Base-by-base conservation (phyloP, 2,329 filamentous ascomycete genomes). In the Beauveria sp. region DNA sequence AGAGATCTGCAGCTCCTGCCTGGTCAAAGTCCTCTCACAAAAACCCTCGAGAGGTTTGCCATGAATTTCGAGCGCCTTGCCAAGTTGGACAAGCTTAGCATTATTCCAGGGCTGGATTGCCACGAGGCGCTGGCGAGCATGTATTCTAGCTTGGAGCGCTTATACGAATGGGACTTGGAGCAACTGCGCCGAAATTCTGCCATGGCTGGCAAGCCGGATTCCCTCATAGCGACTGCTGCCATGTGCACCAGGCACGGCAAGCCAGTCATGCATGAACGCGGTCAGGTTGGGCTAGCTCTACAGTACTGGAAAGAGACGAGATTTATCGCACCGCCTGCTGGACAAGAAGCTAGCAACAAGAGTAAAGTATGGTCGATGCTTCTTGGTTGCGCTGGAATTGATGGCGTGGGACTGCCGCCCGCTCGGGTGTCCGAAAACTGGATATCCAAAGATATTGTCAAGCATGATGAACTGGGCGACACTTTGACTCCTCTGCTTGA, bases 91-190 rank as follows among this genome's bases (percentile, higher is more conserved):
- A 87, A 85, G 67, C 79, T 93, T 58, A 91, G 89, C 72, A 80
- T 85, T 24, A 78, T 82, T 34, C 86, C 85, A 1, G 83, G 83
- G 5, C 79, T 93, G 8, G 90, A 90, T 67, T 90, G 90, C 71
- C 89, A 90, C 70, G 88, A 91, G 70, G 90, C 90, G 0, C 79
- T 93, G 50, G 85, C 84, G 4, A 89, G 89, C 3, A 79, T 96
- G 6, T 90, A 88, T 71, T 82, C 82, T 62, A 90, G 88, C 68
- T 76, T 95, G 63, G 79, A 82, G 63, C 86, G 80, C 66, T 75
- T 96, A n/a, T 85, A 89, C 68, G 78, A 84, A 51, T 88, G 89
- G 79, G 90, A 95, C 69, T 76, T 87, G 64, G 79, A 83, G 61
- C 82, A 78, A 64, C 71, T 87, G 34, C 79, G 80, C 10, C 78